These are phyloP conservation scores for Talaromyces atroroseus DNA, from an alignment of 2,329 filamentous ascomycete genomes.

Conservation along the genomic window DNA sequence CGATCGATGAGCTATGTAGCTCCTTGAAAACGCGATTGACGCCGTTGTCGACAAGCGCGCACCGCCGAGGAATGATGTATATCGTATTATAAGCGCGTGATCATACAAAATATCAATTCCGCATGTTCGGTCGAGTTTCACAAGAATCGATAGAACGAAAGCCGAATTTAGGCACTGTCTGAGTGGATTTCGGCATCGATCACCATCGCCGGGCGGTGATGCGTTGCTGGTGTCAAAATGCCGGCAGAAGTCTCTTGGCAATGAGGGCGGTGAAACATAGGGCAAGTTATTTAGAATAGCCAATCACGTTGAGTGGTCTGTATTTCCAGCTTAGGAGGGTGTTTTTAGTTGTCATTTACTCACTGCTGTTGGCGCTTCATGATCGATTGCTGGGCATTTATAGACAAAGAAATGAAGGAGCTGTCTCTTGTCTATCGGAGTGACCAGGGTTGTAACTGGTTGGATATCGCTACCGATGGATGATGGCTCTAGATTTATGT, in stretches of 20 bases:
- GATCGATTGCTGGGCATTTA: neutral
- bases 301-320: neutral
- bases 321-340: neutral
- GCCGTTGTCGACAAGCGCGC: neutral
- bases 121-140: neutral
- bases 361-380: too few relatives aligned
- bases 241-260: slow-evolving; percentile 11
- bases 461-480: too few relatives aligned
- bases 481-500: too few relatives aligned
- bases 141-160: neutral
- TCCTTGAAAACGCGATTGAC: neutral
- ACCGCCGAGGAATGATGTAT: neutral
- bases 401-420: neutral
- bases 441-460: too few relatives aligned
- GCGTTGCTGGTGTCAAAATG: neutral
- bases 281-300: neutral
- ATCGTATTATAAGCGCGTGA: neutral
- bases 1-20: neutral
- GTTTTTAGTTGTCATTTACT: too few relatives aligned
- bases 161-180: neutral
- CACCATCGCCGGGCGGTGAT: neutral
- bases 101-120: neutral
- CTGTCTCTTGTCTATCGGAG: neutral
- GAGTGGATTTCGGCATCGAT: neutral
- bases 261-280: neutral